phyloP scores from a whole-genome alignment of 352 stramenopile genomes.

The Pythium dissimile region DNA sequence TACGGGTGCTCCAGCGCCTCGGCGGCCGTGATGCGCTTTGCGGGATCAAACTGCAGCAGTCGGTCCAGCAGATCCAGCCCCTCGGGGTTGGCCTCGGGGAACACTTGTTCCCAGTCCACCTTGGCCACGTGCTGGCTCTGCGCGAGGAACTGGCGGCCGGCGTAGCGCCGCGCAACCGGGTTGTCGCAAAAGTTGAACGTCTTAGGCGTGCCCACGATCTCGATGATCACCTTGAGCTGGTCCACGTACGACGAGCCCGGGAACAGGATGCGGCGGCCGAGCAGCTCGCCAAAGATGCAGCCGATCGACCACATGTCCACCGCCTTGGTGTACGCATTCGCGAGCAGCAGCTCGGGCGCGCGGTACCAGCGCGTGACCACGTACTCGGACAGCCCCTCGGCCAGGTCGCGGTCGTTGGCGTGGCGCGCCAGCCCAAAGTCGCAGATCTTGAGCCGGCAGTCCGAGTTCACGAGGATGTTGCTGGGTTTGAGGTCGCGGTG shows the following conservation, averaged over 20 bases:
- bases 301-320: constrained; percentile 97
- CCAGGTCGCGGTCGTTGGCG: constrained; percentile 72
- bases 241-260: constrained; percentile 85
- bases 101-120: constrained; percentile 73
- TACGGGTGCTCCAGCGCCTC: constrained; percentile 90
- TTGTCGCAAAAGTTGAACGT: constrained; percentile 89
- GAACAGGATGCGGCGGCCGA: constrained; percentile 86
- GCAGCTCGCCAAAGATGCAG: constrained; percentile 99
- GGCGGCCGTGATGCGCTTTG: constrained; percentile 75
- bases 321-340: constrained; percentile 80
- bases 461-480: constrained; percentile 95
- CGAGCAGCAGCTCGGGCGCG: constrained; percentile 79
- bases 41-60: constrained; percentile 86
- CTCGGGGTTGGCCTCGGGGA: constrained; percentile 81
- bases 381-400: constrained; percentile 89
- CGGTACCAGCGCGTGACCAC: constrained; percentile 94
- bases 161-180: constrained; percentile 75
- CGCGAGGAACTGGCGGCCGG: constrained; percentile 76
- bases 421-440: constrained; percentile 89
- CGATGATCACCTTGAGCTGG: constrained; percentile 85
- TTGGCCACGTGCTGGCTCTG: constrained; percentile 68
- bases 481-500: constrained; percentile 97
- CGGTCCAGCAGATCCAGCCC: constrained; percentile 84
- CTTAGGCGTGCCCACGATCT: constrained; percentile 77
- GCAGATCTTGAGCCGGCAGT: constrained; percentile 90